Conservation (phyloP, 345 rosid species). For the Acer saccharum region DNA sequence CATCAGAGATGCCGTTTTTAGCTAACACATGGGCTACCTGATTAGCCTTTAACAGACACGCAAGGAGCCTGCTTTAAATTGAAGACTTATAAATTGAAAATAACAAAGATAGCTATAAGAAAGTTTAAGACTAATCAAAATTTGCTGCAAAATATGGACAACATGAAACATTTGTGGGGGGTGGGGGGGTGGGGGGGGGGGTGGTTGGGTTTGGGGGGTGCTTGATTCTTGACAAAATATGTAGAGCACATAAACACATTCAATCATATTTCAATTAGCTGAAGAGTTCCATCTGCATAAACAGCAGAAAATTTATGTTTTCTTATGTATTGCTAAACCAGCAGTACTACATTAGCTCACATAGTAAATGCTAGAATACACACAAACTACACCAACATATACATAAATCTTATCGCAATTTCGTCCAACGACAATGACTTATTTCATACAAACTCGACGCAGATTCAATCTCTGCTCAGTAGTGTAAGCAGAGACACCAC, state of each 20-base stretch:
- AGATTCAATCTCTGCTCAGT: background rate
- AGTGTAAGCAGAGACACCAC: constrained; percentile 6
- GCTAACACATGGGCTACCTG: too few species aligned
- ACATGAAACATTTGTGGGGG: background rate
- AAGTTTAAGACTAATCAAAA: background rate
- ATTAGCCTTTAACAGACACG: too few species aligned
- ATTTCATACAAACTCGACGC: background rate
- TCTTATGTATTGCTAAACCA: background rate
- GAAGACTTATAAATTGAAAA: background rate
- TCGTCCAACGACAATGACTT: background rate
- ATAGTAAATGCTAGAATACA: background rate
- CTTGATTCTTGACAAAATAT: background rate
- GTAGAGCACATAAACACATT: background rate
- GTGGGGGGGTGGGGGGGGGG: too few species aligned
- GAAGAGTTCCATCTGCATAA: background rate
- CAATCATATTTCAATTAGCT: background rate
- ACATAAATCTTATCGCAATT: background rate
- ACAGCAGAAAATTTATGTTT: background rate
- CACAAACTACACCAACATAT: background rate
- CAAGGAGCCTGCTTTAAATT: too few species aligned
- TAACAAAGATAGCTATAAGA: background rate
- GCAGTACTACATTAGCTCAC: background rate
- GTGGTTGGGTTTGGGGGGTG: too few species aligned
- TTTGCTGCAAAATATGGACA: background rate
- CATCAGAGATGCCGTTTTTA: too few species aligned